Percentiles rank a stretch among this genome's conserved stretches.
Evolutionary conservation across 2,329 filamentous ascomycete species (phyloP).

Genomic region (Penicillium sp.): DNA sequence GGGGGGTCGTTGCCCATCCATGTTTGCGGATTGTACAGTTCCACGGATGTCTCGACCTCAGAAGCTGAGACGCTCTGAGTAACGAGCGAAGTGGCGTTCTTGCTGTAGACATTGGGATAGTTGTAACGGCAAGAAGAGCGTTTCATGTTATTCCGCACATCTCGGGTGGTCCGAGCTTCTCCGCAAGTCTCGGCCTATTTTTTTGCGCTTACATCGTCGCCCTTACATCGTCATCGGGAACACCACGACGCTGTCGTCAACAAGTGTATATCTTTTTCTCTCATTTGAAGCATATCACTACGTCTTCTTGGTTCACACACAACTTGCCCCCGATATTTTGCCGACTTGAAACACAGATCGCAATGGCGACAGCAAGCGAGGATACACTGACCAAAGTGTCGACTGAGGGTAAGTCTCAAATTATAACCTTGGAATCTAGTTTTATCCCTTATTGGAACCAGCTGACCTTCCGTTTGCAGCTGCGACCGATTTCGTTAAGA

Average conservation of each 20-base stretch:
- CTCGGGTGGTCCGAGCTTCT: constrained; percentile 39
- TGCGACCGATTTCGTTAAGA: constrained; percentile 67
- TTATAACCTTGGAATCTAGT: not conserved
- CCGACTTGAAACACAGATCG: not conserved
- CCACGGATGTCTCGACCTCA: constrained; percentile 27
- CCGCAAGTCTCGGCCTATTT: constrained; percentile 22
- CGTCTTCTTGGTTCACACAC: not conserved
- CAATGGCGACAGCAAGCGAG: constrained; percentile 33
- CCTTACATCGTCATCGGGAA: not conserved
- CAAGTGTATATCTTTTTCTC: not conserved
- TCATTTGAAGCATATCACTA: not conserved
- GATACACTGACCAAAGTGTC: constrained; percentile 42
- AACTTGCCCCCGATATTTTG: not conserved
- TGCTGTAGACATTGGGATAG: constrained; percentile 27
- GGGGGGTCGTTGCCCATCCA: constrained; percentile 17
- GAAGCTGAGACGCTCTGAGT: constrained; percentile 29
- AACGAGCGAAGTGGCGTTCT: constrained; percentile 31
- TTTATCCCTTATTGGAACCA: not conserved
- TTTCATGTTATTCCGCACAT: constrained; percentile 28
- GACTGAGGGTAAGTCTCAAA: constrained; percentile 37
- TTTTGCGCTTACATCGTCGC: constrained; percentile 13
- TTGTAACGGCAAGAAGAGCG: constrained; percentile 13
- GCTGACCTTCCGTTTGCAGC: constrained; percentile 45
- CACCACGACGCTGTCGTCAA: not conserved
- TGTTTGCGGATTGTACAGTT: constrained; percentile 30